A percentile compares a stretch with the other conserved stretches of the same genome.
phyloP scores from a whole-genome alignment of 2,329 filamentous ascomycete species.

The Ophiostoma himal-ulmi region DNA sequence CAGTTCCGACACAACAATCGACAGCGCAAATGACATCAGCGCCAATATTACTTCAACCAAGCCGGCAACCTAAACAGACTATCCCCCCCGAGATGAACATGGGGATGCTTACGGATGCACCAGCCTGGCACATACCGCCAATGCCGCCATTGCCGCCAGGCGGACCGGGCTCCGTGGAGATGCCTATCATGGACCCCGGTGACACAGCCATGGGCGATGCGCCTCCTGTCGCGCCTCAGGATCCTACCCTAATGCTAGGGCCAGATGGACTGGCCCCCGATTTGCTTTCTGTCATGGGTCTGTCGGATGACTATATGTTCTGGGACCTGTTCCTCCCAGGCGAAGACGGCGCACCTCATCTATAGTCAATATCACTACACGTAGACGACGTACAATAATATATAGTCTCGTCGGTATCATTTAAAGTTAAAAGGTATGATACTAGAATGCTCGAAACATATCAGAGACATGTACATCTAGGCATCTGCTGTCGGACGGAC shows the following conservation, averaged over 20 bases:
- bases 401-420: too few species aligned
- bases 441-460: too few species aligned
- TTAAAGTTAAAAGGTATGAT: too few species aligned
- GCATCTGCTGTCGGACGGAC: not conserved
- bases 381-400: too few species aligned
- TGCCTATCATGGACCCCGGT: constrained; percentile 2
- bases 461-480: too few species aligned
- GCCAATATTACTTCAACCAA: not conserved
- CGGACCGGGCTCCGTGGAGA: not conserved
- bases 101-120: not conserved
- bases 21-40: not conserved
- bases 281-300: constrained; percentile 19
- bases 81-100: not conserved
- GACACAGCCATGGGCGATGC: constrained; percentile 17
- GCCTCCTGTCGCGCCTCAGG: not conserved
- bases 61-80: not conserved
- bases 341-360: not conserved
- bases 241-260: not conserved
- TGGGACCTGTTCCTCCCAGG: constrained; percentile 21
- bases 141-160: not conserved
- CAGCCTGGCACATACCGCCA: not conserved
- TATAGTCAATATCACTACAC: not conserved
- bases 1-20: not conserved
- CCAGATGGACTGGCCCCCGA: constrained; percentile 15
- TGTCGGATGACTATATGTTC: constrained; percentile 22